Conservation (phyloP, 192 early-diverging fungal species). For the Backusella luteola region DNA sequence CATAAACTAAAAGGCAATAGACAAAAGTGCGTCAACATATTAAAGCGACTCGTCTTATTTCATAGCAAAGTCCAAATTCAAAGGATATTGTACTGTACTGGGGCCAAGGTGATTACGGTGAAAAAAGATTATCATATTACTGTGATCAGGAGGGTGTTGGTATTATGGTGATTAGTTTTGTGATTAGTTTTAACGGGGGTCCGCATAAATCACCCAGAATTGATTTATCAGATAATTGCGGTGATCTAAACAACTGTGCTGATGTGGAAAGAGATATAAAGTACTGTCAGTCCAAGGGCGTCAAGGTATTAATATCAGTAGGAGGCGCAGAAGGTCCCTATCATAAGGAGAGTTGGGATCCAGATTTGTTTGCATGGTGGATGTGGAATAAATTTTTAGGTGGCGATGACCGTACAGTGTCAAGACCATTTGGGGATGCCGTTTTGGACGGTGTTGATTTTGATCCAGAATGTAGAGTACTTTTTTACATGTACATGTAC, state of each 20-base stretch:
- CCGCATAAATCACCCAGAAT: constrained; percentile 14
- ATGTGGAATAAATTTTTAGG: constrained; percentile 56
- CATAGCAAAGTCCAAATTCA: neutral
- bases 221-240: constrained; percentile 24
- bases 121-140: constrained; percentile 24
- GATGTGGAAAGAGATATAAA: constrained; percentile 59
- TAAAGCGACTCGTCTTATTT: neutral
- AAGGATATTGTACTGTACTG: constrained; percentile 29
- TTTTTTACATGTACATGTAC: constrained; percentile 20
- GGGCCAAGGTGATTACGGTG: constrained; percentile 26
- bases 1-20: neutral
- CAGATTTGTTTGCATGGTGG: constrained; percentile 27
- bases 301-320: constrained; percentile 58
- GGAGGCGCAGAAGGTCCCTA: constrained; percentile 56
- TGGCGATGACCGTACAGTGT: constrained; percentile 41
- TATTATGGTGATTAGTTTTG: constrained; percentile 25
- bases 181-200: constrained; percentile 23
- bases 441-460: constrained; percentile 72
- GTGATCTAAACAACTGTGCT: constrained; percentile 39
- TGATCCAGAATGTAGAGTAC: constrained; percentile 62
- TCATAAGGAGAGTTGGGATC: constrained; percentile 26
- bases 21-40: neutral
- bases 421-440: constrained; percentile 67
- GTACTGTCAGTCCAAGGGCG: constrained; percentile 59
- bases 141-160: constrained; percentile 25